These are phyloP conservation scores for Boehmeria nivea DNA, from an alignment of 306 rosid genomes.

Conservation along the genomic window DNA sequence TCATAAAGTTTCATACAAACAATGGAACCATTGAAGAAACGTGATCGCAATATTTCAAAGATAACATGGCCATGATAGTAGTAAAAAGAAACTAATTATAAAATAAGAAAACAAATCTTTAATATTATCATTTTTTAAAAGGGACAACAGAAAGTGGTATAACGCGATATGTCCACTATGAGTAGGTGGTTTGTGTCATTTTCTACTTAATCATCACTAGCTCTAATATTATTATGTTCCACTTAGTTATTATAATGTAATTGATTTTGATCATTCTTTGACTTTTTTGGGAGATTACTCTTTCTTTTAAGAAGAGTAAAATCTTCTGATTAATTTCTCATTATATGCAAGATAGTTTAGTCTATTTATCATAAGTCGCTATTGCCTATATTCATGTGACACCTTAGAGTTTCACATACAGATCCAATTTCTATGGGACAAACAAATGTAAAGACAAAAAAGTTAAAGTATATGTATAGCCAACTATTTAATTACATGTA, in stretches of 20 bases:
- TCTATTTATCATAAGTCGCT: not conserved
- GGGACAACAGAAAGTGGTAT: slow-evolving; percentile 23
- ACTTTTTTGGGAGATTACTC: not conserved
- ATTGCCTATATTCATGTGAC: not conserved
- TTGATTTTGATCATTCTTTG: not conserved
- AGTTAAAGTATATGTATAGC: no score
- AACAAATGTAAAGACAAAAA: no score
- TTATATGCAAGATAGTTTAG: not conserved
- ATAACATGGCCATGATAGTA: not conserved
- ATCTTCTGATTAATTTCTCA: not conserved
- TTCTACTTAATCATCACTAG: slow-evolving; percentile 12
- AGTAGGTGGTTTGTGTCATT: slow-evolving; percentile 12
- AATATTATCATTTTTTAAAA: no score
- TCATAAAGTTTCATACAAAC: not conserved
- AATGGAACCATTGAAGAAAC: not conserved
- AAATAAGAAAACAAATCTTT: not conserved
- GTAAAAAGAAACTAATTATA: not conserved
- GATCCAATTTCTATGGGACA: no score
- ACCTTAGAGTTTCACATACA: no score
- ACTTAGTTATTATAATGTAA: not conserved
- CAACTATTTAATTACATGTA: no score
- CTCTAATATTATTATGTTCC: slow-evolving; percentile 9
- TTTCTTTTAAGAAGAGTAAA: not conserved
- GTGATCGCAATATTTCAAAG: not conserved
- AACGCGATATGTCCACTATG: slow-evolving; percentile 15